Evolutionary conservation across 2,329 filamentous ascomycete species (phyloP).

Genomic region (Hypoxylon rubiginosum): DNA sequence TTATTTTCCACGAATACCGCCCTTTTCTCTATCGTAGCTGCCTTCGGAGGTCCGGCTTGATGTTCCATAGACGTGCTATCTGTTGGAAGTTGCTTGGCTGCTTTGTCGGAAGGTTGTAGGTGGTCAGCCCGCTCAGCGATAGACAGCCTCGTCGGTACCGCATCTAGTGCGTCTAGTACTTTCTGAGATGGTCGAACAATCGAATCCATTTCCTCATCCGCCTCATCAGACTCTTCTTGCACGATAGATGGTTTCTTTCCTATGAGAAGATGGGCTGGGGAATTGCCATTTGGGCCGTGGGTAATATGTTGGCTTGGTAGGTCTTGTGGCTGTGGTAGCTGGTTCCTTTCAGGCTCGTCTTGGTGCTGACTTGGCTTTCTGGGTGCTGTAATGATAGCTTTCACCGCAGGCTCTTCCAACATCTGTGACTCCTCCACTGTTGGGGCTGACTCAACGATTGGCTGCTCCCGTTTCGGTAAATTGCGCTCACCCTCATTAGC

Average conservation of each 20-base stretch:
- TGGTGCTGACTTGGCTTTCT: conserved; percentile 27
- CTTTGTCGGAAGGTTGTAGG: conserved; percentile 29
- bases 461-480: conserved; percentile 38
- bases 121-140: conserved; percentile 42
- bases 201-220: conserved; percentile 44
- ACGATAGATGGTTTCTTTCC: conserved; percentile 61
- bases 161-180: conserved; percentile 52
- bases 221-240: conserved; percentile 61
- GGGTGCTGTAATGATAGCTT: conserved; percentile 41
- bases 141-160: conserved; percentile 53
- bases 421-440: conserved; percentile 30
- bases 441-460: conserved; percentile 22
- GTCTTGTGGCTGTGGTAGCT: conserved; percentile 14
- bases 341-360: conserved; percentile 7
- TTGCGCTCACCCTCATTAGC: conserved; percentile 42
- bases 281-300: background rate
- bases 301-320: background rate
- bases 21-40: conserved; percentile 33
- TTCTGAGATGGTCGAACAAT: conserved; percentile 36
- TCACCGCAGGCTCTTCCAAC: conserved; percentile 41
- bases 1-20: conserved; percentile 42
- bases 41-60: conserved; percentile 24
- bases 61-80: conserved; percentile 8
- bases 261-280: conserved; percentile 30
- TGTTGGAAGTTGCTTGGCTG: conserved; percentile 12